Percentiles rank a stretch among this genome's conserved stretches.
Conservation (phyloP, 2,329 filamentous ascomycete species). For the Aureobasidium sp. region DNA sequence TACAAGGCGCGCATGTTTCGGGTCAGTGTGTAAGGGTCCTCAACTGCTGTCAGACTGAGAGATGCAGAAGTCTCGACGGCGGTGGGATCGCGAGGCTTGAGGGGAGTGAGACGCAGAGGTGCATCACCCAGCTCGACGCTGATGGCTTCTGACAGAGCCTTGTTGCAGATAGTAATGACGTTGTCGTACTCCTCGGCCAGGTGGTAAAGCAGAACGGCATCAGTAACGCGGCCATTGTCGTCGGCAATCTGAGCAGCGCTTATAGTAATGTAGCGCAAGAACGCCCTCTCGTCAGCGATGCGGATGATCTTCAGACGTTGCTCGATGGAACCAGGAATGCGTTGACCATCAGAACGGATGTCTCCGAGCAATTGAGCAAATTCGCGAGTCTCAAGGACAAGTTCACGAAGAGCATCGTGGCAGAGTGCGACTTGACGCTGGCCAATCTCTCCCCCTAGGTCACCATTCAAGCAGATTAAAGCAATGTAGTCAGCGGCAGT, state of each 20-base stretch:
- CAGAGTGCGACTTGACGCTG: constrained; percentile 73
- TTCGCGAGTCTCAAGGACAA: constrained; percentile 92
- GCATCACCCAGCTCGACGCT: constrained; percentile 79
- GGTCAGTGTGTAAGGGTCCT: constrained; percentile 57
- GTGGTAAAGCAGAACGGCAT: constrained; percentile 91
- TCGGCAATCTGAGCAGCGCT: constrained; percentile 90
- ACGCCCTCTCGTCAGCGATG: constrained; percentile 69
- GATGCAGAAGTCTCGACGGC: constrained; percentile 24
- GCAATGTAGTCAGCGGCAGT: constrained; percentile 90
- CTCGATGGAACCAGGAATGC: constrained; percentile 81
- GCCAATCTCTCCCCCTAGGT: constrained; percentile 65
- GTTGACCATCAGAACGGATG: constrained; percentile 74
- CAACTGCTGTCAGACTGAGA: constrained; percentile 58
- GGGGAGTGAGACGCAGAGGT: constrained; percentile 65
- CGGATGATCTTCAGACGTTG: constrained; percentile 74
- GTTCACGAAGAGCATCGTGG: constrained; percentile 84
- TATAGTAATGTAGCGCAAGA: constrained; percentile 83
- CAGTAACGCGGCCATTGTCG: constrained; percentile 85
- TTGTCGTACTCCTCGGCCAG: constrained; percentile 91
- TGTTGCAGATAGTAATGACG: constrained; percentile 83
- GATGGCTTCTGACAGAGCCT: constrained; percentile 81
- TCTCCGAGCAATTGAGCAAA: constrained; percentile 92
- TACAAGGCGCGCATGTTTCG: constrained; percentile 56
- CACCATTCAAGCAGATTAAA: constrained; percentile 84
- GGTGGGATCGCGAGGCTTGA: constrained; percentile 57